Evolutionary conservation across 805 yeast genomes (phyloP).

Genomic region (Grigorovia transvaalensis): DNA sequence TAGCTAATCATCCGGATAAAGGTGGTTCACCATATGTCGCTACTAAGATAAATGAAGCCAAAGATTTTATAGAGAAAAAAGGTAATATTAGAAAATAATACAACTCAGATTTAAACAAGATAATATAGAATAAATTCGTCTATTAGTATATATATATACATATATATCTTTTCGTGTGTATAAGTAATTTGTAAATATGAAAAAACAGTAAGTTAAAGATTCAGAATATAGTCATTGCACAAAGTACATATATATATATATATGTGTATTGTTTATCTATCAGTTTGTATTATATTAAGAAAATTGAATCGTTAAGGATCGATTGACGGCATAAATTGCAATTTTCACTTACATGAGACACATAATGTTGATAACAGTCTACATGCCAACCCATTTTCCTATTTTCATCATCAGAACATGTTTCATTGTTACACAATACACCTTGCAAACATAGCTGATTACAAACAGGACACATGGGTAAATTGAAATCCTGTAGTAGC

Average conservation of each 20-base stretch:
- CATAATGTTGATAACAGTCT: slow-evolving; percentile 24
- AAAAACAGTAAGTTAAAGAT: background rate
- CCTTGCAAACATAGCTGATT: slow-evolving; percentile 18
- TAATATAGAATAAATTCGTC: background rate
- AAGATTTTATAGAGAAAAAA: slow-evolving; percentile 36
- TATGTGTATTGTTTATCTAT: too few relatives aligned
- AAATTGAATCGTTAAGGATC: slow-evolving; percentile 14
- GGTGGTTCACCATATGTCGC: slow-evolving; percentile 90
- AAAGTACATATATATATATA: background rate
- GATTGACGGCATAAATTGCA: slow-evolving; percentile 14
- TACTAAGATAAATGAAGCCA: slow-evolving; percentile 86
- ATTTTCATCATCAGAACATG: slow-evolving; percentile 1
- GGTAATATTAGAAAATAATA: slow-evolving; percentile 11
- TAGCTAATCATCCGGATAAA: slow-evolving; percentile 88
- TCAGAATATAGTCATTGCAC: background rate
- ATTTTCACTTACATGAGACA: slow-evolving; percentile 17
- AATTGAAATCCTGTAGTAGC: slow-evolving; percentile 9
- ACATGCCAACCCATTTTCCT: slow-evolving; percentile 19
- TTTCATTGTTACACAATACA: slow-evolving; percentile 14
- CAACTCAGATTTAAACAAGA: too few relatives aligned
- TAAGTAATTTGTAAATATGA: background rate
- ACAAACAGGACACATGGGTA: slow-evolving; percentile 17
- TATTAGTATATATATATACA: slow-evolving; percentile 2
- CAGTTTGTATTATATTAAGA: slow-evolving; percentile 9
- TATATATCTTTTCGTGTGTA: background rate